Evolutionary conservation across 768 basidiomycete species (phyloP).

Genomic region (Lactarius hatsudake): DNA sequence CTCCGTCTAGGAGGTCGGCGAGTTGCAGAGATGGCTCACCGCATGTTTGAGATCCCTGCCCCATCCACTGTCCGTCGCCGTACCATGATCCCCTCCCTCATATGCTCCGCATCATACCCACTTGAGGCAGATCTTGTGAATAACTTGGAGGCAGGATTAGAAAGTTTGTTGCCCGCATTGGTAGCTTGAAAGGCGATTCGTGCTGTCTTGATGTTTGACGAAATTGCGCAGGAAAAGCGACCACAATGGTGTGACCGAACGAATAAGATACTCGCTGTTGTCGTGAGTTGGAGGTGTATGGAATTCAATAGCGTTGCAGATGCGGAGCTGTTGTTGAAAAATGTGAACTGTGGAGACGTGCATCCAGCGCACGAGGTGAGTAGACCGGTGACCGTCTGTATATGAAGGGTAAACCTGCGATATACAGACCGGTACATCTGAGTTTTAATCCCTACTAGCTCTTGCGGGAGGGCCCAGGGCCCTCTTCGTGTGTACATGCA

Average conservation of each 20-base stretch:
- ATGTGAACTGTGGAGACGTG: background rate
- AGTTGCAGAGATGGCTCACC: conserved; percentile 1
- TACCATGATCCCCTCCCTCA: background rate
- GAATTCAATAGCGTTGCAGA: conserved; percentile 4
- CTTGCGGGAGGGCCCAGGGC: no score
- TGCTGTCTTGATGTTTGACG: conserved; percentile 7
- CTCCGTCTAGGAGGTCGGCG: background rate
- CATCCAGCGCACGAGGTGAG: conserved; percentile 8
- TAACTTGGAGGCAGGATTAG: background rate
- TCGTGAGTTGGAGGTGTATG: background rate
- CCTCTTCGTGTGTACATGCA: no score
- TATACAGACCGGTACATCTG: no score
- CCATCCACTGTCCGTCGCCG: background rate
- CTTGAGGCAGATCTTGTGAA: background rate
- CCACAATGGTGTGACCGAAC: conserved; percentile 3
- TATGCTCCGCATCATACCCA: background rate
- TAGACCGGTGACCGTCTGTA: no score
- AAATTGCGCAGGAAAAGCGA: background rate
- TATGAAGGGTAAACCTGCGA: no score
- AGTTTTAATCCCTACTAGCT: no score
- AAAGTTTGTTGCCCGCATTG: background rate
- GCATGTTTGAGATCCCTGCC: background rate
- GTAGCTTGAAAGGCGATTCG: background rate
- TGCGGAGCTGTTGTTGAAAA: background rate
- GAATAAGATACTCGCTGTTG: conserved; percentile 12